Base-by-base conservation (phyloP, 805 yeast species). In the Candida sithepensis region DNA sequence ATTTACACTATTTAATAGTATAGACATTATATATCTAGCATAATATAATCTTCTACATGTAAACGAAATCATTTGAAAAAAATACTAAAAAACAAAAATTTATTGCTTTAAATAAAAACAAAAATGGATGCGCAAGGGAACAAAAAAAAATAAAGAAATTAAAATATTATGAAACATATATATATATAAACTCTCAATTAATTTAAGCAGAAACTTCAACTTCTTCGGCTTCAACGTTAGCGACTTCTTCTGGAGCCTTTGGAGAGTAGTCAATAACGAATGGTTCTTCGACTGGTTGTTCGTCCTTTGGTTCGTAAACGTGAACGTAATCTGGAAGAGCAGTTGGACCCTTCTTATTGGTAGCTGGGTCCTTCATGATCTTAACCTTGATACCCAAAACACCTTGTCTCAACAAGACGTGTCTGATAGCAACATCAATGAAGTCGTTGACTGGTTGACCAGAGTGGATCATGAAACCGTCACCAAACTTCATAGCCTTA, bases 391-490 rank as follows among this genome's bases (percentile, higher is more conserved):
- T 85, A 85, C 99, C 99, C 72, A 94, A 84, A 62, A 94, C 98
- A 89, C 99, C 99, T 82, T 94, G 98, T 84, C 98, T 91, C 83
- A 94, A 86, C 74, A 94, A 82, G 68, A 92, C 98, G 92, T 94
- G 98, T 81, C 99, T 91, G 75, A 96, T 91, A 67, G 99, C 99
- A 72, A 84, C 78, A 78, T 94, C 99, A 72, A 94, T 94, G 86
- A 94, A 94, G 74, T 94, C 99, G 66, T 81, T 84, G 75, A 92
- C 94, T 79, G 99, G 99, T 83, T 94, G 99, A 88, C 99, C 99
- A 70, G 97, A 90, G 94, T 94, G 99, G 84, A 94, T 94, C 94
- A 94, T 88, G 96, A 94, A 94, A 84, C 99, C 99, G 75, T 92
- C 98, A 73, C 94, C 86, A 85, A 92, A 94, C 81, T 94, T 94